A percentile compares a stretch with the other conserved stretches of the same genome.
Evolutionary conservation across 2,329 filamentous ascomycete genomes (phyloP).

Genomic region (Botrytis paeoniae): DNA sequence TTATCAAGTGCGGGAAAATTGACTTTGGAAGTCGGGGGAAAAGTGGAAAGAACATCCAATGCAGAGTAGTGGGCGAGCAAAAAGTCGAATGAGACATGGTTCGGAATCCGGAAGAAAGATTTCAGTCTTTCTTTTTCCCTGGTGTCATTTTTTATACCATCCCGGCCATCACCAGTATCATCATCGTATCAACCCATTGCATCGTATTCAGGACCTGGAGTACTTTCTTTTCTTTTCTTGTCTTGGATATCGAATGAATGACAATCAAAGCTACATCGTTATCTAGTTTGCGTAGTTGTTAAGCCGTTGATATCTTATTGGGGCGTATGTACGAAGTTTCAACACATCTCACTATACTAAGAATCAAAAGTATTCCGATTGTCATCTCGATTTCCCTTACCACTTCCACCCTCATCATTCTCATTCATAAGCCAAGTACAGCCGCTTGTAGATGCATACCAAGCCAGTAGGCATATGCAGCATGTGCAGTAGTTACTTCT

Average conservation of each 20-base stretch:
- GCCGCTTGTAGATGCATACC: not conserved
- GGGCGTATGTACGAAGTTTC: not conserved
- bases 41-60: not conserved
- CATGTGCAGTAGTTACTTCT: constrained; percentile 3
- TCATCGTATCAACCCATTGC: not conserved
- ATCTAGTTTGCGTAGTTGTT: too few relatives aligned
- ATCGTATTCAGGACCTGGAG: not conserved
- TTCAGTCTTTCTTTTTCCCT: not conserved
- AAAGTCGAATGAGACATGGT: not conserved
- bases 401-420: not conserved
- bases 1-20: not conserved
- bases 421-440: not conserved
- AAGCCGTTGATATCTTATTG: not conserved
- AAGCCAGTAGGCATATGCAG: not conserved
- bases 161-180: not conserved
- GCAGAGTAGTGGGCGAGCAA: not conserved
- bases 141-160: not conserved
- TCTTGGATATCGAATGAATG: not conserved
- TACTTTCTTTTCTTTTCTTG: constrained; percentile 1
- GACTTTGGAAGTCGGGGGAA: not conserved
- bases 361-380: not conserved
- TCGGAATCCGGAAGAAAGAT: not conserved
- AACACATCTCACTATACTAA: not conserved
- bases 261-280: not conserved
- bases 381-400: not conserved